Percentiles rank a stretch among this genome's conserved stretches.
These are phyloP conservation scores for Russula olivacea DNA, from an alignment of 768 basidiomycete genomes.

Conservation along the genomic window DNA sequence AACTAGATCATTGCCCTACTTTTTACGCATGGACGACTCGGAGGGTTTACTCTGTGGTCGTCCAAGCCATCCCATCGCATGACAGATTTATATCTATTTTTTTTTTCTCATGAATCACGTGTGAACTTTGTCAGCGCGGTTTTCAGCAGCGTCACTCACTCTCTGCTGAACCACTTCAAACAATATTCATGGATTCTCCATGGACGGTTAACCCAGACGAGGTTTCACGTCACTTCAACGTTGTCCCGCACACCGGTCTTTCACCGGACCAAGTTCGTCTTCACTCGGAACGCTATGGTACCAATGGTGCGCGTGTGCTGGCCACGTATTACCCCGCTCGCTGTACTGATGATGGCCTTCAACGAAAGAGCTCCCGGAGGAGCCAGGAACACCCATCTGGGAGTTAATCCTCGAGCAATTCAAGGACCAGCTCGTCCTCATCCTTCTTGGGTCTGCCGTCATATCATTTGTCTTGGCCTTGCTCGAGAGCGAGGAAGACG, in stretches of 20 bases:
- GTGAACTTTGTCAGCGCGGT: background rate
- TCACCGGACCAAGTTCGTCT: conserved; percentile 9
- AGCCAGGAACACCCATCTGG: conserved; percentile 87
- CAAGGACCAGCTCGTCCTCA: conserved; percentile 97
- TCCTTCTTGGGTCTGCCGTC: conserved; percentile 88
- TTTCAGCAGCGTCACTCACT: background rate
- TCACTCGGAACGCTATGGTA: conserved; percentile 20
- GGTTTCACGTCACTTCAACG: conserved; percentile 5
- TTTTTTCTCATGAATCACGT: background rate
- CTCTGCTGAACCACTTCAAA: background rate
- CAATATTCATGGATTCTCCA: conserved; percentile 10
- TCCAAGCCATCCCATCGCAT: background rate
- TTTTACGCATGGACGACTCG: background rate
- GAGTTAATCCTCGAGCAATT: conserved; percentile 97
- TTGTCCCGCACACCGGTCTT: background rate
- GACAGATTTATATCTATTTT: background rate
- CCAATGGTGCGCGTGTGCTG: conserved; percentile 10
- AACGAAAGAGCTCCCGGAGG: conserved; percentile 78
- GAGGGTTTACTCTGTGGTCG: no score
- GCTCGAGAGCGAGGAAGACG: conserved; percentile 69
- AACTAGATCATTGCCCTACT: conserved; percentile 1
- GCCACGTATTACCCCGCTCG: background rate
- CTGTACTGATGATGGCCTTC: background rate
- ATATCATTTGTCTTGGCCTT: conserved; percentile 90
- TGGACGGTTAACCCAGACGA: conserved; percentile 11